Evolutionary conservation across 768 basidiomycete genomes (phyloP).

Genomic region (Rhodotorula diobovata): DNA sequence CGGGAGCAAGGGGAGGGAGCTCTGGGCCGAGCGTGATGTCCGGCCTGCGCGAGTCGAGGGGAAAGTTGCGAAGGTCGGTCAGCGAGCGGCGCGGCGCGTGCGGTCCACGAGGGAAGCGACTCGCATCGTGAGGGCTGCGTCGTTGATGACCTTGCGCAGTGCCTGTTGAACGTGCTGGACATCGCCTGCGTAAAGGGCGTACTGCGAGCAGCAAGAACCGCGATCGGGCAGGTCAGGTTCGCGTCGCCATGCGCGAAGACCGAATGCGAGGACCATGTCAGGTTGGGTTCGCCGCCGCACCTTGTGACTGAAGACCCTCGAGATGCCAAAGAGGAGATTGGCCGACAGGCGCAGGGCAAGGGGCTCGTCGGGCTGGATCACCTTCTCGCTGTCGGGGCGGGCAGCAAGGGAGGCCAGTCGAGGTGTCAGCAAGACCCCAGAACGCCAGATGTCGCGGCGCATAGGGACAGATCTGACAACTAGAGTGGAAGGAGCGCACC

Average conservation of each 20-base stretch:
- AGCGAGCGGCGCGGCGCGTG: not conserved
- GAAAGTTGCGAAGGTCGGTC: not conserved
- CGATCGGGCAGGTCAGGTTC: not conserved
- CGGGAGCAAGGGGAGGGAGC: constrained; percentile 2
- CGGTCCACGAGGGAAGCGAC: not conserved
- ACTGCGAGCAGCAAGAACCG: constrained; percentile 19
- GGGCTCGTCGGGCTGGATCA: constrained; percentile 27
- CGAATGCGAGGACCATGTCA: no score
- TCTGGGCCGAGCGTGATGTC: constrained; percentile 8
- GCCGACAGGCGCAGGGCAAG: constrained; percentile 33
- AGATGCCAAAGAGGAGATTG: constrained; percentile 27
- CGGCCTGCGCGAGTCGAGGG: not conserved
- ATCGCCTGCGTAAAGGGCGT: constrained; percentile 19
- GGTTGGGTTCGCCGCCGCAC: constrained; percentile 5
- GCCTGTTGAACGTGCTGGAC: constrained; percentile 25
- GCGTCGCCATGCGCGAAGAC: no score
- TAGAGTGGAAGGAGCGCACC: constrained; percentile 26
- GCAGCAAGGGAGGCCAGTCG: not conserved
- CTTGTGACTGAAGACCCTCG: constrained; percentile 35
- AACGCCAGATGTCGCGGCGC: no score
- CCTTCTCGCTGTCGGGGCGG: constrained; percentile 19
- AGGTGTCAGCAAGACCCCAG: not conserved
- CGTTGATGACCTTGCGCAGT: constrained; percentile 26
- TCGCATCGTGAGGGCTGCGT: not conserved
- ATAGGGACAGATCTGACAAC: no score